Percentiles rank a stretch among this genome's conserved stretches.
phyloP scores from a whole-genome alignment of 768 basidiomycete species.

The Naganishia onofrii region DNA sequence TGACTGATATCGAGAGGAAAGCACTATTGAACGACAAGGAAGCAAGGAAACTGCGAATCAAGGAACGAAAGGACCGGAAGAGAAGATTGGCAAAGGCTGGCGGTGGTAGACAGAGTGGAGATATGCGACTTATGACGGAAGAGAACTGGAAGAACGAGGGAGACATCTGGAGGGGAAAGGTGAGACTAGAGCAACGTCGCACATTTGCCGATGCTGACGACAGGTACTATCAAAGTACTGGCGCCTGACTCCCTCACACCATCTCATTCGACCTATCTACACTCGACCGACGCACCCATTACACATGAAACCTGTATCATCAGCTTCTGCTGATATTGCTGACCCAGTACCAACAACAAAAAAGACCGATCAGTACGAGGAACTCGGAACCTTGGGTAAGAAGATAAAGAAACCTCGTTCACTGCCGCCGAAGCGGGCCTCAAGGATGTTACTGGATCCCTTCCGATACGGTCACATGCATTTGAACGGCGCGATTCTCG shows the following conservation, averaged over 20 bases:
- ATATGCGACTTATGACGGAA: slow-evolving; percentile 40
- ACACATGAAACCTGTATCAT: slow-evolving; percentile 23
- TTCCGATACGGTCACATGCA: slow-evolving; percentile 35
- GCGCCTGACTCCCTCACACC: slow-evolving; percentile 29
- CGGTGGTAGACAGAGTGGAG: slow-evolving; percentile 44
- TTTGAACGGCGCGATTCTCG: slow-evolving; percentile 10
- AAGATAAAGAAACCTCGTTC: slow-evolving; percentile 28
- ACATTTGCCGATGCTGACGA: slow-evolving; percentile 27
- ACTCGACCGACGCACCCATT: slow-evolving; percentile 47
- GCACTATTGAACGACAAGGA: slow-evolving; percentile 24
- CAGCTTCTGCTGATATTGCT: neutral
- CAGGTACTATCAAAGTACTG: slow-evolving; percentile 34
- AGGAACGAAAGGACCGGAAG: slow-evolving; percentile 36
- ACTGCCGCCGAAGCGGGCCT: slow-evolving; percentile 37
- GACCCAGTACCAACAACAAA: neutral
- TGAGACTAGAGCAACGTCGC: slow-evolving; percentile 12
- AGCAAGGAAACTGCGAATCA: slow-evolving; percentile 21
- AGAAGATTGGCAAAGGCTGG: slow-evolving; percentile 33
- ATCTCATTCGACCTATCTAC: slow-evolving; percentile 44
- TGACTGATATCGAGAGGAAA: slow-evolving; percentile 7
- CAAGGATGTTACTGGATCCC: slow-evolving; percentile 45
- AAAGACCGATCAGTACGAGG: neutral
- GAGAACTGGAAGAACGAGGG: slow-evolving; percentile 30
- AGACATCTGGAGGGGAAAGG: slow-evolving; percentile 27
- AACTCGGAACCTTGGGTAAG: slow-evolving; percentile 18